Base-by-base conservation (phyloP, 2,329 filamentous ascomycete genomes). In the Aspergillus sp. region DNA sequence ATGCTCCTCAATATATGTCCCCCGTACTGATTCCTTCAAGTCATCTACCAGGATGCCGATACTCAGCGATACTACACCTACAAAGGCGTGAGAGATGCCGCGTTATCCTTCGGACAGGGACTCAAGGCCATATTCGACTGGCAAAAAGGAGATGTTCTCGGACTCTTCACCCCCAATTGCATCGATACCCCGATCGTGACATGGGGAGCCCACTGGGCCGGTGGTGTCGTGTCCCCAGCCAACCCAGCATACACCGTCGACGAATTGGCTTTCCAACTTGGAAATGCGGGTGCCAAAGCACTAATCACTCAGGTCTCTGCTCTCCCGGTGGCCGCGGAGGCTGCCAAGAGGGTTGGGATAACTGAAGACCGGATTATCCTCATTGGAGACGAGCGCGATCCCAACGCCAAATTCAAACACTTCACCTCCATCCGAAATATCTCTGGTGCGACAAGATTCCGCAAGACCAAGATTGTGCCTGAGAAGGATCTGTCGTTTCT, bases 181-280 rank as follows among this genome's bases (percentile, higher is more conserved):
- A 85, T 96, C 60, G 90, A 96, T 64, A 88, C 85, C 0, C 84
- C 88, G 0, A 73, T 84, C 3, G 67, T 90, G 37, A 88, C 81
- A 65, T 88, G 88, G 74, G 90, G 90, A 27, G 77, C 81, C 7
- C 81, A 86, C 52, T 96, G 88, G 86, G 86, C 88, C 1, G 90
- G 90, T 37, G 90, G 87, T 28, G 73, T 88, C 40, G 70, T 88
- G 8, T 89, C 85, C n/a, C 89, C 90, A 0, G 90, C 88, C 3
- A 96, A 96, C 60, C 90, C 90, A 13, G 82, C 83, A 4, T 95
- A 95, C 68, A 95, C 87, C 0, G 79, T 79, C 9, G 81, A 88
- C 7, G 91, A 97, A 67, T 76, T 96, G 30, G 82, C 85, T 5
- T 90, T 87, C 58, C 90, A 96, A 69, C 77, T 97, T 48, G 81